These are phyloP conservation scores for Neovahlkampfia damariscottae DNA, from an alignment of 78 protist genomes.

Conservation along the genomic window DNA sequence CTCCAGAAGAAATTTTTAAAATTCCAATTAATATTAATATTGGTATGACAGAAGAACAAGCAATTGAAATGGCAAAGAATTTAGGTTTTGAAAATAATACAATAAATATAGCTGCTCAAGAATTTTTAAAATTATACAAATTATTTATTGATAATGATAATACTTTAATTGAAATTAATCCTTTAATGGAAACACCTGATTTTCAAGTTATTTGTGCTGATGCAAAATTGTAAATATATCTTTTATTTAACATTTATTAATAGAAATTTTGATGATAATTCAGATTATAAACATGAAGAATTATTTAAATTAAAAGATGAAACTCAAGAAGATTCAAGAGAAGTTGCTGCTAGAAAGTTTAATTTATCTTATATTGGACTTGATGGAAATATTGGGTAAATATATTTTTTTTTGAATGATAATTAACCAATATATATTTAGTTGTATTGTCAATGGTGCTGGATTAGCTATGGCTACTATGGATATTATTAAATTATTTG, in stretches of 20 bases:
- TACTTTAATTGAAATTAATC: conserved; percentile 93
- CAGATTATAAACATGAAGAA: conserved; percentile 80
- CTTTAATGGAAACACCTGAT: conserved; percentile 65
- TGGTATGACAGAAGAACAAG: conserved; percentile 8
- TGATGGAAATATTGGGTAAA: conserved; percentile 96
- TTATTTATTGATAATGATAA: conserved; percentile 60
- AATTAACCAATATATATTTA: too few relatives aligned
- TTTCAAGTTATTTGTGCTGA: conserved; percentile 74
- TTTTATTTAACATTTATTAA: too few relatives aligned
- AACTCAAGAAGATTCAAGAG: conserved; percentile 80
- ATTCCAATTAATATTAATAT: background rate
- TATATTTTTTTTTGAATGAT: too few relatives aligned
- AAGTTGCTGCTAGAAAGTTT: conserved; percentile 76
- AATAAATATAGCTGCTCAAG: conserved; percentile 17
- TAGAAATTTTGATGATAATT: conserved; percentile 95
- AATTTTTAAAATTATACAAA: conserved; percentile 54
- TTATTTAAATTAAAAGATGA: conserved; percentile 72
- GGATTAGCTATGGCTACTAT: conserved; percentile 99
- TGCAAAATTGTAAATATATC: conserved; percentile 90
- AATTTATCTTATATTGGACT: conserved; percentile 90
- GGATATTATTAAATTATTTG: conserved; percentile 84
- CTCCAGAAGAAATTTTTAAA: conserved; percentile 38
- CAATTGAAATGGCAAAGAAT: conserved; percentile 12
- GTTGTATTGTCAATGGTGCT: conserved; percentile 97
- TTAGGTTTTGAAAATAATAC: conserved; percentile 13